These are phyloP conservation scores for Peniophora sp. DNA, from an alignment of 1,284 basidiomycete genomes.

Conservation along the genomic window DNA sequence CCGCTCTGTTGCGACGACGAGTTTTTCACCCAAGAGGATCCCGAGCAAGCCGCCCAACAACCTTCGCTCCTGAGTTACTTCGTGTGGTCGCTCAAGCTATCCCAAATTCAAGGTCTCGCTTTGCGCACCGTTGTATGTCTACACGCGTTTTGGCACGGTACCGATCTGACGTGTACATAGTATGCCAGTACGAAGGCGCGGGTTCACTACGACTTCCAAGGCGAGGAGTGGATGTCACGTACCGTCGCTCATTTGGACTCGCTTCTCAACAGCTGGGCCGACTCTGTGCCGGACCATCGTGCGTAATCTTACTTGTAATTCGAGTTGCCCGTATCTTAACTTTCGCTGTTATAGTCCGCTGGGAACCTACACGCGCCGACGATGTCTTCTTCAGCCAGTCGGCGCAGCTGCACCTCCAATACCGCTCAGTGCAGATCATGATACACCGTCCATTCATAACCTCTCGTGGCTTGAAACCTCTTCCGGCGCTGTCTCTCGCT, in stretches of 20 bases:
- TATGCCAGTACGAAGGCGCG: slow-evolving; percentile 42
- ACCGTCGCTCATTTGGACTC: slow-evolving; percentile 42
- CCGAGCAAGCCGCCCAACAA: slow-evolving; percentile 31
- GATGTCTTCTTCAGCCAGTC: slow-evolving; percentile 42
- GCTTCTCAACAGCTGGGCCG: slow-evolving; percentile 41
- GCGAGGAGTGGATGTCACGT: slow-evolving; percentile 27
- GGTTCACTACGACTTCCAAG: slow-evolving; percentile 33
- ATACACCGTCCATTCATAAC: slow-evolving; percentile 60
- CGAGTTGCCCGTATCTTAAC: not conserved
- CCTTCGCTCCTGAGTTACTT: slow-evolving; percentile 39
- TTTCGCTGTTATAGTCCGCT: slow-evolving; percentile 27
- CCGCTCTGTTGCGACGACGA: slow-evolving; percentile 58
- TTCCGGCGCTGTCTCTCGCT: not conserved
- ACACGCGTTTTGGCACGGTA: slow-evolving; percentile 6
- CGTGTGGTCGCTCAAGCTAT: slow-evolving; percentile 41
- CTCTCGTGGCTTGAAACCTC: slow-evolving; percentile 18
- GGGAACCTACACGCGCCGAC: slow-evolving; percentile 44
- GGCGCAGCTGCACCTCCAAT: slow-evolving; percentile 41
- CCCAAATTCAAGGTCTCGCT: slow-evolving; percentile 46
- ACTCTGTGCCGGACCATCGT: slow-evolving; percentile 35
- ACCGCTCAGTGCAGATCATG: slow-evolving; percentile 48
- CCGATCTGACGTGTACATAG: not conserved
- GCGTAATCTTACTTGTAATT: slow-evolving; percentile 2
- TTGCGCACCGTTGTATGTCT: slow-evolving; percentile 38
- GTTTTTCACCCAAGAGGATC: slow-evolving; percentile 40